These are phyloP conservation scores for Neurospora sublineolata DNA, from an alignment of 495 filamentous ascomycete species.

Conservation along the genomic window DNA sequence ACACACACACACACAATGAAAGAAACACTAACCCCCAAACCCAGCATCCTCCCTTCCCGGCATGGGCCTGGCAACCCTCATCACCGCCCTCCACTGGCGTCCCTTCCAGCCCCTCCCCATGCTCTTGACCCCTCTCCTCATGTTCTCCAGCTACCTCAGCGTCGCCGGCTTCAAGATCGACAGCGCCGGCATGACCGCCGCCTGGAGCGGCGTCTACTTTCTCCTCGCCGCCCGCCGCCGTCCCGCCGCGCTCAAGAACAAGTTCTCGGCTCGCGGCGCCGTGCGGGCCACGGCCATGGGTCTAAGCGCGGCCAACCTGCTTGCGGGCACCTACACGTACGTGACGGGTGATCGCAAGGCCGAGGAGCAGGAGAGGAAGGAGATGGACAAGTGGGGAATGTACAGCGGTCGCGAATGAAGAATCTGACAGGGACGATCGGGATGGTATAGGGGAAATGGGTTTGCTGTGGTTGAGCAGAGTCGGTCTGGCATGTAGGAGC, in stretches of 20 bases:
- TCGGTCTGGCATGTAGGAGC: neutral
- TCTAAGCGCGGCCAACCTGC: constrained; percentile 55
- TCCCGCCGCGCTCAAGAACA: constrained; percentile 42
- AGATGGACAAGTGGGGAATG: constrained; percentile 37
- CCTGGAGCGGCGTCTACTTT: constrained; percentile 78
- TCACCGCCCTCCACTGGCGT: constrained; percentile 63
- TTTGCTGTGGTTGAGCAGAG: neutral
- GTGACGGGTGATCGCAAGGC: constrained; percentile 46
- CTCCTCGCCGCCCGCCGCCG: constrained; percentile 59
- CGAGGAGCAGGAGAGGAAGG: constrained; percentile 31
- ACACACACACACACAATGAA: neutral
- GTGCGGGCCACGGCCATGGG: constrained; percentile 63
- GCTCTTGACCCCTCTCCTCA: constrained; percentile 71
- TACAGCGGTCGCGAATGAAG: constrained; percentile 4
- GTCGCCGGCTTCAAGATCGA: constrained; percentile 68
- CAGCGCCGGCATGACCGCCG: constrained; percentile 69
- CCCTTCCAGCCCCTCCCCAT: constrained; percentile 67
- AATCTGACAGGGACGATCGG: constrained; percentile 4
- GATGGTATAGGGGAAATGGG: neutral
- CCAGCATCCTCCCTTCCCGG: constrained; percentile 71
- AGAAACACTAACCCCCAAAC: neutral
- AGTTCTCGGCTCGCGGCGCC: constrained; percentile 55
- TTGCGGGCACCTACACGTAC: constrained; percentile 63
- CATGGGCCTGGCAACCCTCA: constrained; percentile 65
- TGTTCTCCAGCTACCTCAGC: constrained; percentile 79